Evolutionary conservation across 2,329 filamentous ascomycete species (phyloP), one percentile per base, ranked within the genome.

Genomic region (Hirsutella minnesotensis): DNA sequence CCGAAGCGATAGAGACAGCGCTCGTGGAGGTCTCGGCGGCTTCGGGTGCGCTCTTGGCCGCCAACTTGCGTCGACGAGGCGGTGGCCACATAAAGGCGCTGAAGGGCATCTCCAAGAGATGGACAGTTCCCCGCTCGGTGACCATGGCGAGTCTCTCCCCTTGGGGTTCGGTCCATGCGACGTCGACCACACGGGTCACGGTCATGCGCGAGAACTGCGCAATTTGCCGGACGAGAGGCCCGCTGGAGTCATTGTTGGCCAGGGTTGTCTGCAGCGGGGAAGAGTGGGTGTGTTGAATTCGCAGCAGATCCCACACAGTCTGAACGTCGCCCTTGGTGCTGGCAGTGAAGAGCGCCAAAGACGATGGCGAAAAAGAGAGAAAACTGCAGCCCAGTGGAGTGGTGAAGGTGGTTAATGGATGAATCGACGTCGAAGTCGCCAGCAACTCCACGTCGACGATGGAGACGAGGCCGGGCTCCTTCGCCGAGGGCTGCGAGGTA

Each of bases 121-220:
- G 92, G 10, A 95, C 81, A 9, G 92, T 98, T n/a, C 90, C 88
- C 52, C 89, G 85, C 55, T 94, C 87, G 1, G 92, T 96, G 21
- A 95, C 79, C 65, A 98, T 81, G 2, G 89, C 90, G 33, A 94
- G 67, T 45, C 85, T 81, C 56, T 94, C 86, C 19, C 86, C 86
- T 44, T 81, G 81, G 3, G 86, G 86, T 43, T 77, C 75, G 2
- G 83, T 83, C 92, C 92, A 98, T 3, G 81, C 79, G 35, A 95
- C 85, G 55, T 95, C 90, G 19, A 95, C 77, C 43, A 96, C 86
- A 42, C 86, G 84, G 3, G 92, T 87, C 39, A 90, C 83, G 2
- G 90, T 96, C 76, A 95, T 83, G 34, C 92, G 81, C 18, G 86
- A 86, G 56, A 94, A 95, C 46, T 89, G 80, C 8, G 88, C 86